Percentiles rank a stretch among this genome's conserved stretches.
These are phyloP conservation scores for Apiospora saccharicola DNA, from an alignment of 2,329 filamentous ascomycete genomes.

Conservation along the genomic window DNA sequence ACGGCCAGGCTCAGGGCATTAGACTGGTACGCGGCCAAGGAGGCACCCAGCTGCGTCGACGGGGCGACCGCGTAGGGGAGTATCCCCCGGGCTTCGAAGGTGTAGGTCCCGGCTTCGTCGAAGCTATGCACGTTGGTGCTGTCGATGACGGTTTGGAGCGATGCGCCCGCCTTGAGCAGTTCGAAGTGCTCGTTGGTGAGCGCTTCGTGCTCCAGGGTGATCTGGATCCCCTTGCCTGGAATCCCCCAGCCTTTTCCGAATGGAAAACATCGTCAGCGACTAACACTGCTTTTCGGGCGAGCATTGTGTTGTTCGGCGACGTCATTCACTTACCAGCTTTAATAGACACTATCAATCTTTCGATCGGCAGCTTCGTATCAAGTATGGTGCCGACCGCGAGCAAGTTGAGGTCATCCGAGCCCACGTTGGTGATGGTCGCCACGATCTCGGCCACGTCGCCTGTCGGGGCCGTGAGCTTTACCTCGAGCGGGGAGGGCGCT, in stretches of 20 bases:
- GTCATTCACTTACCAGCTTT: slow-evolving; percentile 30
- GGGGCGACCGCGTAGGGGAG: slow-evolving; percentile 31
- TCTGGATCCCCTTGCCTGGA: slow-evolving; percentile 31
- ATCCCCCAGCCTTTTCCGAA: slow-evolving; percentile 30
- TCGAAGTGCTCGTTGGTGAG: slow-evolving; percentile 32
- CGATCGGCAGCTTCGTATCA: slow-evolving; percentile 31
- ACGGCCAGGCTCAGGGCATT: slow-evolving; percentile 32
- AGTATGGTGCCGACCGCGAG: slow-evolving; percentile 36
- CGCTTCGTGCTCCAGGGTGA: slow-evolving; percentile 33
- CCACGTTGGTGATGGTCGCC: slow-evolving; percentile 33
- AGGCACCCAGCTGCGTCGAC: slow-evolving; percentile 28
- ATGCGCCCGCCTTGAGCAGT: slow-evolving; percentile 30
- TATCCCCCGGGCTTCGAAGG: slow-evolving; percentile 30
- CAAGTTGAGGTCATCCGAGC: slow-evolving; percentile 33
- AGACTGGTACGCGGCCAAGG: slow-evolving; percentile 31
- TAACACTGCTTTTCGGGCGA: no score
- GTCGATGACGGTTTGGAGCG: slow-evolving; percentile 30
- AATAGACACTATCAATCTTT: slow-evolving; percentile 29
- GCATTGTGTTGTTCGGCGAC: background rate
- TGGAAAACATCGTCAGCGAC: slow-evolving; percentile 15
- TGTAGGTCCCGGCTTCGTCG: slow-evolving; percentile 31
- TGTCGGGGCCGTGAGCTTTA: slow-evolving; percentile 27
- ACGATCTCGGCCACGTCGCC: slow-evolving; percentile 31
- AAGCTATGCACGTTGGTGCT: slow-evolving; percentile 32
- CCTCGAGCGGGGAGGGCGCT: slow-evolving; percentile 26